Base-by-base conservation (phyloP, 2,329 filamentous ascomycete species). In the Emmonsiellopsis sp. region DNA sequence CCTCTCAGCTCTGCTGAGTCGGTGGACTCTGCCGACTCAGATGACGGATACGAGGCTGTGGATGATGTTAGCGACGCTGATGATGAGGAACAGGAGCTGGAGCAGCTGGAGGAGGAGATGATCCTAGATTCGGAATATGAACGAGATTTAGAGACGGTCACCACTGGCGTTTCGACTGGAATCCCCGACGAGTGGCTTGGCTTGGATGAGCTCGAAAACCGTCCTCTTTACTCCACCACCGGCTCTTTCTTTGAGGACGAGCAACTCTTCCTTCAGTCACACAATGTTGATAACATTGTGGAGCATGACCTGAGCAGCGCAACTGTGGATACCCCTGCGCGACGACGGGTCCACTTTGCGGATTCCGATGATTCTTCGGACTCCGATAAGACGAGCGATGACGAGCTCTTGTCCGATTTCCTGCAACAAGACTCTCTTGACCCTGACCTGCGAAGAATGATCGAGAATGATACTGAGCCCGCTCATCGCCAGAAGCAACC, bases 11-110 rank as follows among this genome's bases (percentile, higher is more conserved):
- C 53, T 10, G 53, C 34, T 9, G 53, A 37, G n/a, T 53, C 51
- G 32, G 17, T 42, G 11, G 39, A 49, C 44, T 36, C 36, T 36
- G 21, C 21, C 21, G 55, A 60, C 34, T 66, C 66, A 7, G 66
- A 66, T 21, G 69, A 65, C 57, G 82, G 85, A 55, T 86, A 89
- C 62, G 82, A 79, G 51, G 85, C 53, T 89, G 85, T 94, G 55
- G 87, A 92, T 65, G 82, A 89, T 49, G 85, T 94, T 56, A 87
- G 81, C 60, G 87, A 91, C 61, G 85, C 82, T 9, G 87, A 91
- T 57, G 85, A 88, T 58, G 87, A 92, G 67, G 85, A 92, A 68
- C 82, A 87, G 59, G 82, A 87, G 76, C 82, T 92, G 53, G 80
- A 86, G 64, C 81, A 84, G 76, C 79, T 83, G 74, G 88, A 93